Evolutionary conservation across 306 rosid genomes (phyloP).

Genomic region (Casuarina glauca): DNA sequence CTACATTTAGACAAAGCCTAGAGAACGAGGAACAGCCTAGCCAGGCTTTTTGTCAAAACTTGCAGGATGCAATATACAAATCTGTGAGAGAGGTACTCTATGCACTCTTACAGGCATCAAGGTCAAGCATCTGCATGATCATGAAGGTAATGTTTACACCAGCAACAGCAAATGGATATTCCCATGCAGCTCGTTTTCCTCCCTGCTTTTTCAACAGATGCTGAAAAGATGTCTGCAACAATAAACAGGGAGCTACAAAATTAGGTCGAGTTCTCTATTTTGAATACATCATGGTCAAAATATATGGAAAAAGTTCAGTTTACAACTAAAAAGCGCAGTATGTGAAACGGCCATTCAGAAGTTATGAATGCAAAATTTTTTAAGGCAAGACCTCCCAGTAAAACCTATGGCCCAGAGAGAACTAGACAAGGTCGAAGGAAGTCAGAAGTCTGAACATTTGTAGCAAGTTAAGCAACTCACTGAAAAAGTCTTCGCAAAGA

Average conservation of each 20-base stretch:
- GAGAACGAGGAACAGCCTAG: neutral
- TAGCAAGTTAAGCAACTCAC: slow-evolving; percentile 44
- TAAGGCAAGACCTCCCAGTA: neutral
- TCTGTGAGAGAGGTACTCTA: neutral
- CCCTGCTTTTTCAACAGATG: slow-evolving; percentile 67
- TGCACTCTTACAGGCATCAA: slow-evolving; percentile 58
- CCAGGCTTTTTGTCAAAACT: neutral
- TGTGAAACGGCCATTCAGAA: neutral
- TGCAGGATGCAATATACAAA: neutral
- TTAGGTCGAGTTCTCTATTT: neutral
- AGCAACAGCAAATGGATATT: slow-evolving; percentile 88
- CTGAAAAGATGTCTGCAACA: slow-evolving; percentile 65
- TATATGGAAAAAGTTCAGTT: neutral
- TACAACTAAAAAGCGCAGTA: neutral
- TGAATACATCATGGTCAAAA: neutral
- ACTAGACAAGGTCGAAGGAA: no score
- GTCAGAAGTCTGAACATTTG: no score
- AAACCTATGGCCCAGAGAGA: neutral
- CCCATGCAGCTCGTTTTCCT: slow-evolving; percentile 71
- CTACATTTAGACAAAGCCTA: neutral
- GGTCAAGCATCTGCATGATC: slow-evolving; percentile 92
- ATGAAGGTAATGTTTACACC: slow-evolving; percentile 88
- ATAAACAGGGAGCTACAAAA: slow-evolving; percentile 10
- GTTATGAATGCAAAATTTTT: neutral
- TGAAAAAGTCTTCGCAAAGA: slow-evolving; percentile 76